Percentiles rank a stretch among this genome's conserved stretches.
phyloP scores from a whole-genome alignment of 768 basidiomycete species.

The Collybiopsis confluens region DNA sequence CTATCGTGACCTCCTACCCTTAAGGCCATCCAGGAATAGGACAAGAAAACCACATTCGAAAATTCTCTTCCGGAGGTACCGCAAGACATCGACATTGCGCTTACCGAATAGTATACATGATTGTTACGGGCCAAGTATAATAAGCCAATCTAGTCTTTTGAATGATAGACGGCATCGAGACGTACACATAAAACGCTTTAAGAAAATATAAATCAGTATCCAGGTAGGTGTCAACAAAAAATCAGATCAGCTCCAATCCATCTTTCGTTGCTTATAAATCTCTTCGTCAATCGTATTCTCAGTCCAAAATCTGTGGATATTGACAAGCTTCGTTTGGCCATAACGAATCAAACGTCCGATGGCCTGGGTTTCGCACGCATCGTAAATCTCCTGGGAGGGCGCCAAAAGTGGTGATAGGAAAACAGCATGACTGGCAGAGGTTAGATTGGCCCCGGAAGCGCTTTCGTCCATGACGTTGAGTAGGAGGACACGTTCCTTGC shows the following conservation, averaged over 20 bases:
- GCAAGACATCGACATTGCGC: too few species aligned
- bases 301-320: conserved; percentile 83
- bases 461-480: conserved; percentile 94
- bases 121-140: too few species aligned
- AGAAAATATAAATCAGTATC: too few species aligned
- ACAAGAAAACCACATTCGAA: too few species aligned
- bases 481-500: conserved; percentile 75
- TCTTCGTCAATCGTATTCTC: conserved; percentile 85
- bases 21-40: too few species aligned
- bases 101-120: too few species aligned
- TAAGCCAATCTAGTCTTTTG: too few species aligned
- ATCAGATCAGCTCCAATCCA: background rate
- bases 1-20: too few species aligned
- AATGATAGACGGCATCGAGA: too few species aligned
- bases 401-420: conserved; percentile 91
- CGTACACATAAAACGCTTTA: too few species aligned
- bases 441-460: conserved; percentile 90
- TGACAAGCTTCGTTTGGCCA: conserved; percentile 77
- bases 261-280: conserved; percentile 57
- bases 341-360: conserved; percentile 81
- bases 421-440: conserved; percentile 90
- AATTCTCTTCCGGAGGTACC: too few species aligned
- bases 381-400: conserved; percentile 76
- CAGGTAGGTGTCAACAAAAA: background rate
- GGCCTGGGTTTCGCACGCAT: conserved; percentile 78